phyloP scores from a whole-genome alignment of 1,139 yeast genomes.

The Hyphopichia burtonii region DNA sequence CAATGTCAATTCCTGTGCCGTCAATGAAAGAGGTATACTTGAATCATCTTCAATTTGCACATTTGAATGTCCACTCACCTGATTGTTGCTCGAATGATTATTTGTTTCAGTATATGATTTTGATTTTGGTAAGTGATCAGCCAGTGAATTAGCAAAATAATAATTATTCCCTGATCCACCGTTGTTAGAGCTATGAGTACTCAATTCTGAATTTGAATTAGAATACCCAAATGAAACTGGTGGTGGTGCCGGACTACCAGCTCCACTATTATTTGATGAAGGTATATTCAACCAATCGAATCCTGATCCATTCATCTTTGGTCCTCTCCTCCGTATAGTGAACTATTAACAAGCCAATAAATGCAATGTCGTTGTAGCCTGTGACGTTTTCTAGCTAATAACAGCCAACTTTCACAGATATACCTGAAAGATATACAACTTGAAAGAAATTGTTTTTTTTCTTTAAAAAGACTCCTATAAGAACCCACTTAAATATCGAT shows the following conservation, averaged over 20 bases:
- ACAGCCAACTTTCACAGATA: too few species aligned
- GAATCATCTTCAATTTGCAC: slow-evolving; percentile 11
- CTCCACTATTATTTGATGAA: slow-evolving; percentile 8
- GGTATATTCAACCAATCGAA: slow-evolving; percentile 26
- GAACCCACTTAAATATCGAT: too few species aligned
- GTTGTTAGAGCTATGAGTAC: slow-evolving; percentile 3
- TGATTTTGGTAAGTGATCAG: slow-evolving; percentile 9
- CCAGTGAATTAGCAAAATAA: slow-evolving; percentile 12
- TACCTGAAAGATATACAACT: too few species aligned
- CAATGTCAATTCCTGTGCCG: slow-evolving; percentile 58
- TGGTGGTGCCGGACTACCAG: slow-evolving; percentile 19
- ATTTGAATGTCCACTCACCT: neutral
- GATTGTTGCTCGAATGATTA: slow-evolving; percentile 1
- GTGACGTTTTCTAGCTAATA: neutral
- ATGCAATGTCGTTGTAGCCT: neutral
- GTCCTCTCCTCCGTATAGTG: too few species aligned
- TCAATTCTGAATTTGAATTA: slow-evolving; percentile 3
- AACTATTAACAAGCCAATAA: neutral
- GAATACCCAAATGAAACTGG: slow-evolving; percentile 19
- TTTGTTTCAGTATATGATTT: neutral
- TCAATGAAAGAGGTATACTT: slow-evolving; percentile 58
- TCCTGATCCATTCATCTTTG: slow-evolving; percentile 13
- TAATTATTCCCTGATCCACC: slow-evolving; percentile 4
- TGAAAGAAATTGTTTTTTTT: too few species aligned
- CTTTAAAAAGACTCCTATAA: too few species aligned